Percentiles rank a stretch among this genome's conserved stretches.
These are phyloP conservation scores for Paramecium pentaurelia DNA, from an alignment of 73 alveolate species.

Conservation along the genomic window DNA sequence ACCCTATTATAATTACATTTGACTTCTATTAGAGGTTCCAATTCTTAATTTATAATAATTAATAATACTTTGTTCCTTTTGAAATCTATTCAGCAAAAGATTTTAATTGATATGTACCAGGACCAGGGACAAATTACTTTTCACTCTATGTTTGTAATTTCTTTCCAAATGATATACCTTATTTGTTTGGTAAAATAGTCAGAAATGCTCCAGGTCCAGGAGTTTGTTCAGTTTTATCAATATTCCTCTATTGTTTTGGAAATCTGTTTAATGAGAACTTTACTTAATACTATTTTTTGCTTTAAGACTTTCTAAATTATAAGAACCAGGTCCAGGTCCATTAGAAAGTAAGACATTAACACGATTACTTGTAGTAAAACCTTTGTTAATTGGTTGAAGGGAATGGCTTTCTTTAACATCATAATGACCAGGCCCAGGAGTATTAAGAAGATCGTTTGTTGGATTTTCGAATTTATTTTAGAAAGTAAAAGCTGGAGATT, in stretches of 20 bases:
- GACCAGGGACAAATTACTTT: neutral
- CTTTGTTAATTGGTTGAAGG: neutral
- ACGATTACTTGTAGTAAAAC: neutral
- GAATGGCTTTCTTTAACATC: neutral
- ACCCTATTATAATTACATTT: neutral
- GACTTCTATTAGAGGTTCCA: neutral
- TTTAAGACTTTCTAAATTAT: neutral
- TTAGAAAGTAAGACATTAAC: neutral
- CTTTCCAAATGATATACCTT: neutral
- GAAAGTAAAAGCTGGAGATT: conserved; percentile 31
- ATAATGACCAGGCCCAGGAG: conserved; percentile 26
- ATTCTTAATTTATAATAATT: neutral
- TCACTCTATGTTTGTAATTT: neutral
- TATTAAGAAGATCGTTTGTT: neutral
- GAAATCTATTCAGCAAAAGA: neutral
- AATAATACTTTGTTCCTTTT: neutral
- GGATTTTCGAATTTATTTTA: neutral
- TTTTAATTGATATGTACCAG: neutral
- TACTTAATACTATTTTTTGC: neutral
- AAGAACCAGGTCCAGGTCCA: conserved; percentile 24
- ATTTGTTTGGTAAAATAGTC: neutral
- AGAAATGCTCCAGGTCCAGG: neutral
- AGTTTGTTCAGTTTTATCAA: neutral
- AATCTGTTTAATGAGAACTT: neutral
- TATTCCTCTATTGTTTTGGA: neutral